Conservation (phyloP, 1,284 basidiomycete genomes). For the Xerocomus minutiporus region DNA sequence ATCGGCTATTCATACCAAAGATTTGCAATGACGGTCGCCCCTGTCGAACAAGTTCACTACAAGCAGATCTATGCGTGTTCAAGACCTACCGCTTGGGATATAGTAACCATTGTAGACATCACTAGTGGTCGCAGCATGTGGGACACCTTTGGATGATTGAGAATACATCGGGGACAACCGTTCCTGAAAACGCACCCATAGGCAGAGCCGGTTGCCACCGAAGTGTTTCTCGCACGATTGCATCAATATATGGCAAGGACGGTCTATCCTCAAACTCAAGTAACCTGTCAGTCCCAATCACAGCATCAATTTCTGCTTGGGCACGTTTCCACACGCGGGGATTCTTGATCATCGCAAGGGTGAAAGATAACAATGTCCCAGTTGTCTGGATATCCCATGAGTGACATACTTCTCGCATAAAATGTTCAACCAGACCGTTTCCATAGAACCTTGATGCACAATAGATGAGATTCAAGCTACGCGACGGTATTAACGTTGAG, state of each 20-base stretch:
- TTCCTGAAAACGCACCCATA: conserved; percentile 13
- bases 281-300: conserved; percentile 34
- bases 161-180: background rate
- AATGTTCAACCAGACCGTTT: background rate
- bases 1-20: conserved; percentile 6
- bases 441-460: background rate
- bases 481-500: background rate
- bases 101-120: conserved; percentile 17
- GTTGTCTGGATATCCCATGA: conserved; percentile 4
- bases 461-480: background rate
- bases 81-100: conserved; percentile 19
- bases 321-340: conserved; percentile 32
- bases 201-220: conserved; percentile 19
- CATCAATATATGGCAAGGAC: conserved; percentile 36
- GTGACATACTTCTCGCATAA: background rate
- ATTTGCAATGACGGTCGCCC: conserved; percentile 18
- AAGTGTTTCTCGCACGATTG: conserved; percentile 36
- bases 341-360: conserved; percentile 34
- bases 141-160: conserved; percentile 7
- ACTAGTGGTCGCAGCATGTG: conserved; percentile 11
- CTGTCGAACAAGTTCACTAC: background rate
- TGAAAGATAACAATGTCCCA: conserved; percentile 19
- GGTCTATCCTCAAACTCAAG: conserved; percentile 37
- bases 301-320: conserved; percentile 38
- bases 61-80: background rate